Base-by-base conservation (phyloP, 129 eudicot genomes). In the Gnaphalium uliginosum region DNA sequence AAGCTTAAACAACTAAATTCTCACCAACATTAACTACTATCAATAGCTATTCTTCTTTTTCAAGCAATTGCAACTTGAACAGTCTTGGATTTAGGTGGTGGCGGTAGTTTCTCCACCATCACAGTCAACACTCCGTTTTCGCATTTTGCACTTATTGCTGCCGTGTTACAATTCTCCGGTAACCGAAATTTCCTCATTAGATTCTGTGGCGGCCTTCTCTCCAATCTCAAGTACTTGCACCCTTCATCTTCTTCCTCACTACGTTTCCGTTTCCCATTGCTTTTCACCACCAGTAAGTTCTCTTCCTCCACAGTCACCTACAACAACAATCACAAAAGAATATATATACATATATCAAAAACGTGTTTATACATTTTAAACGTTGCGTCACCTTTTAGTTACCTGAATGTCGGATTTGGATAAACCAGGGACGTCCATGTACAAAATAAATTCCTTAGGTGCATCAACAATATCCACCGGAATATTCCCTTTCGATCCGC, bases 401-500 rank as follows among this genome's bases (percentile, higher is more conserved):
- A 85, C 96, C 92, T 91, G 97, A 74, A 91, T 86, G 68, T 91
- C 95, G 21, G 97, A 92, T 62, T 92, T 92, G 74, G 97, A 83
- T 5, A 89, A 78, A 26, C 96, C 96, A 7, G 97, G 96, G 10
- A 92, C 88, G 56, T 92, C 97, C 84, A 92, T 48, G 84, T 79
- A 84, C 62, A 92, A 67, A 0, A 83, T 64, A 35, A 79, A 76
- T 32, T 89, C 84, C 56, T 81, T 85, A n/a, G 92, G 85, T 1
- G 86, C 66, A 17, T 90, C 96, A 18, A 87, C 73, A n/a, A 90
- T 81, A 62, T 90, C 96, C 4, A 64, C 89, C 1, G 90, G 82
- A 0, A 85, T 75, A 21, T 66, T 74, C 35, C 76, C 50, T 39
- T 78, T 66, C 19, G 78, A 59, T 57, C 78, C 70, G 17, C 69